phyloP scores from a whole-genome alignment of 2,329 filamentous ascomycete species.

The Xylariales sp. region DNA sequence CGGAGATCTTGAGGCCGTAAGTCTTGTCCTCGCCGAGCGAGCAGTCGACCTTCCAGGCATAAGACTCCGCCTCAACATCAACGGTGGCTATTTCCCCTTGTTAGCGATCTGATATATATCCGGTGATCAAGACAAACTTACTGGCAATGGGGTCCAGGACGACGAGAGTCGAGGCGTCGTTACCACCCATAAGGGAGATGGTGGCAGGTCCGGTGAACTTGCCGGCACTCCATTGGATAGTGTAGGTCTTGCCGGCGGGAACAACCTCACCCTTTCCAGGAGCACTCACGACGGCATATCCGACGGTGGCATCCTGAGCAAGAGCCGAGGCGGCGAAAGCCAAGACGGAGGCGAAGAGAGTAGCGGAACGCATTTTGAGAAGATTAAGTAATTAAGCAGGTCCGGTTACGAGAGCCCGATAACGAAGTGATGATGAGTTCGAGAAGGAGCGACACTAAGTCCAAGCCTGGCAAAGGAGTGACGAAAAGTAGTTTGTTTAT shows the following conservation, averaged over 20 bases:
- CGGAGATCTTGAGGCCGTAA: slow-evolving; percentile 69
- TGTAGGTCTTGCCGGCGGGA: slow-evolving; percentile 60
- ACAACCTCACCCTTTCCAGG: slow-evolving; percentile 59
- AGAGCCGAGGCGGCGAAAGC: slow-evolving; percentile 63
- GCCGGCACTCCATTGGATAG: slow-evolving; percentile 62
- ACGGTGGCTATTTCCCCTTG: slow-evolving; percentile 56
- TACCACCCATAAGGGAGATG: slow-evolving; percentile 67
- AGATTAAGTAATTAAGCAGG: slow-evolving; percentile 9
- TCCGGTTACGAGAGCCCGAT: background rate
- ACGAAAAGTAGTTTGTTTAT: slow-evolving; percentile 21
- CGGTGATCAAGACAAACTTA: slow-evolving; percentile 53
- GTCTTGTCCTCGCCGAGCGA: slow-evolving; percentile 58
- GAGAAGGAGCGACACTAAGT: slow-evolving; percentile 18
- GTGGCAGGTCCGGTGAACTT: slow-evolving; percentile 59
- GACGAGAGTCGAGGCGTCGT: slow-evolving; percentile 56
- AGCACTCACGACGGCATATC: slow-evolving; percentile 65
- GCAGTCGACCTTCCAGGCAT: slow-evolving; percentile 63
- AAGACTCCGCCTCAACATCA: slow-evolving; percentile 58
- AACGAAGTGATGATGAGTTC: slow-evolving; percentile 3
- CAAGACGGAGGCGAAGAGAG: slow-evolving; percentile 61
- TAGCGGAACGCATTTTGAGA: slow-evolving; percentile 66
- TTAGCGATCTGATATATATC: slow-evolving; percentile 37
- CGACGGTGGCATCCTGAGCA: slow-evolving; percentile 61
- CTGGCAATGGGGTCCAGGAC: slow-evolving; percentile 59
- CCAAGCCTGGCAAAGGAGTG: slow-evolving; percentile 32